Evolutionary conservation across 139 green algal genomes (phyloP).

Genomic region (Chlorella sp.): DNA sequence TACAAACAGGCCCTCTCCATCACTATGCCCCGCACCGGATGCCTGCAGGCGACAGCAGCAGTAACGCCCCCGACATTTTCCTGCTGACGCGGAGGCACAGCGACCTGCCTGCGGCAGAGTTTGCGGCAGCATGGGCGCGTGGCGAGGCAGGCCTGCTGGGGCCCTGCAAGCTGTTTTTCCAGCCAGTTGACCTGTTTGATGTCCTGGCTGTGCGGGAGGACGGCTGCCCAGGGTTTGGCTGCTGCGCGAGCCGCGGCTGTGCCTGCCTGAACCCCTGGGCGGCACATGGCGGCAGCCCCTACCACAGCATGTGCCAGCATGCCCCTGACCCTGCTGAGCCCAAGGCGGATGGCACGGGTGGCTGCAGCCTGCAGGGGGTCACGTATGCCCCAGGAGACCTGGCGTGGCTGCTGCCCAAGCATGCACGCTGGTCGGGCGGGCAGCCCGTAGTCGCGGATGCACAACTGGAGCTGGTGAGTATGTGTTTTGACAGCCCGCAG

Average conservation of each 20-base stretch:
- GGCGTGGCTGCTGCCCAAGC: background rate
- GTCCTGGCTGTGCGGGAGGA: background rate
- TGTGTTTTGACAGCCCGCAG: background rate
- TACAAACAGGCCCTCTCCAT: too few species aligned
- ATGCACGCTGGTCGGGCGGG: background rate
- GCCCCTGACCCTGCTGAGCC: too few species aligned
- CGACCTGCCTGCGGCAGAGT: background rate
- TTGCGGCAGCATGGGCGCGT: background rate
- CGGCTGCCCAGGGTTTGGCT: background rate
- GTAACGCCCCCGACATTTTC: background rate
- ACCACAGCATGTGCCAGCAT: too few species aligned
- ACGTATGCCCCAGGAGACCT: background rate
- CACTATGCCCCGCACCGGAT: too few species aligned
- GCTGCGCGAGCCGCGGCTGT: background rate
- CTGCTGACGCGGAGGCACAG: background rate
- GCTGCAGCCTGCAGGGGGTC: background rate
- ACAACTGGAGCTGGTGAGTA: background rate
- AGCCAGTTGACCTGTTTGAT: background rate
- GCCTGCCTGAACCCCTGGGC: conserved; percentile 6
- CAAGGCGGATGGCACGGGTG: too few species aligned
- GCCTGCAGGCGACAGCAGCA: too few species aligned
- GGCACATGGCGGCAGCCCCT: background rate
- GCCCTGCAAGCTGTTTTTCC: background rate
- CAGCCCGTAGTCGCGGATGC: background rate
- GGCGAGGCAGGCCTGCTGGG: background rate